phyloP scores from a whole-genome alignment of 805 yeast species.

The Sugiyamaella lignohabitans region DNA sequence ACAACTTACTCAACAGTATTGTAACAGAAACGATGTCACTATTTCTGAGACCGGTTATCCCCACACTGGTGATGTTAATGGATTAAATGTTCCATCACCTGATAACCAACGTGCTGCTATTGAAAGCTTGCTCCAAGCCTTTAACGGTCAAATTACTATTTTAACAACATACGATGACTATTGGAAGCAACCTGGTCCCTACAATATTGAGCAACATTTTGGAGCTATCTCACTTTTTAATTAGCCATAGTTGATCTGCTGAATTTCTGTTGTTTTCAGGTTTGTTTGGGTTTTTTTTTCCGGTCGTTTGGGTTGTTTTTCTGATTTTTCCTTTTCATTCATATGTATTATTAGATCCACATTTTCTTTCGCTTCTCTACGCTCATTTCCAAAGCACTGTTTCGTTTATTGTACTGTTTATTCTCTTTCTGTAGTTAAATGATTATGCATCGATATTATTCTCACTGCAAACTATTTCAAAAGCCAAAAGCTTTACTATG shows the following conservation, averaged over 20 bases:
- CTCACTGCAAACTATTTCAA: too few relatives aligned
- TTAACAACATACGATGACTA: conserved; percentile 75
- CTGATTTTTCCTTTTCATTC: conserved; percentile 1
- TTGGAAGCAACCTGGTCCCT: conserved; percentile 83
- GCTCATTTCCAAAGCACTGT: background rate
- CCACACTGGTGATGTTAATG: conserved; percentile 62
- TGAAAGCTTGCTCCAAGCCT: conserved; percentile 48
- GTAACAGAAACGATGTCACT: conserved; percentile 47
- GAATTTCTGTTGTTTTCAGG: background rate
- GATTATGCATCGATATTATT: too few relatives aligned
- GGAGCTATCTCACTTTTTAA: conserved; percentile 42
- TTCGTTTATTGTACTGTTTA: too few relatives aligned
- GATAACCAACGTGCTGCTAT: conserved; percentile 72
- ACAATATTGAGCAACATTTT: conserved; percentile 81
- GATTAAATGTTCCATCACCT: conserved; percentile 61
- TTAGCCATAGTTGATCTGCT: conserved; percentile 9
- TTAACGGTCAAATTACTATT: conserved; percentile 51
- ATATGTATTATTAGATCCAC: background rate
- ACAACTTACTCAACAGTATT: conserved; percentile 44
- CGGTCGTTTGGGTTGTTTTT: background rate
- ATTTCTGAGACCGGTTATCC: conserved; percentile 93
- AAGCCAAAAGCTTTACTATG: too few relatives aligned
- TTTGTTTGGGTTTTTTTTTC: background rate
- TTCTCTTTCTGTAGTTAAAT: too few relatives aligned
- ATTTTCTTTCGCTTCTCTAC: conserved; percentile 3